Evolutionary conservation across 2,329 filamentous ascomycete species (phyloP).

Genomic region (Trichoderma hamatum): DNA sequence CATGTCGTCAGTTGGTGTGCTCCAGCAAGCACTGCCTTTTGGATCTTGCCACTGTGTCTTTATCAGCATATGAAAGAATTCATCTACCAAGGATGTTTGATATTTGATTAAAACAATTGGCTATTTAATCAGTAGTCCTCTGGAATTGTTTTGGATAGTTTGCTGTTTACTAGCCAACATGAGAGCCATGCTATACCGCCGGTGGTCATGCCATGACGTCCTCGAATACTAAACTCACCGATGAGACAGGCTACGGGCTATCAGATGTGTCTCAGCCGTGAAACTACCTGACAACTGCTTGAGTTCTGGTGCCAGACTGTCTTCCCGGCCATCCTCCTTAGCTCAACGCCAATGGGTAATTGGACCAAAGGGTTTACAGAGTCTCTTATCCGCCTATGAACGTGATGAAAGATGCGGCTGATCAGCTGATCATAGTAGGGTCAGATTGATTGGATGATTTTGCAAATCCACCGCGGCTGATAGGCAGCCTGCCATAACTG

Average conservation of each 20-base stretch:
- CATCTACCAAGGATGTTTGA: background rate
- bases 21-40: background rate
- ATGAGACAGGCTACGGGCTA: too few species aligned
- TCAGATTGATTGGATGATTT: background rate
- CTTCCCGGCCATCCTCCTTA: background rate
- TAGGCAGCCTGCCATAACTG: background rate
- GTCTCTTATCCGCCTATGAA: background rate
- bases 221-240: background rate
- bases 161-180: background rate
- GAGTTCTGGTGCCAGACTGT: background rate
- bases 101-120: background rate
- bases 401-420: background rate
- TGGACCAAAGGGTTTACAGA: background rate
- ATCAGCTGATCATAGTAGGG: background rate
- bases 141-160: background rate
- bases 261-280: too few species aligned
- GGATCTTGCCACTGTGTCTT: background rate
- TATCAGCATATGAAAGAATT: background rate
- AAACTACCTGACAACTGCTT: too few species aligned
- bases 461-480: background rate
- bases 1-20: background rate
- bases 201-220: background rate
- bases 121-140: background rate
- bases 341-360: background rate
- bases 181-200: background rate